A percentile compares a stretch with the other conserved stretches of the same genome.
These are phyloP conservation scores for Russula virescens DNA, from an alignment of 768 basidiomycete species.

Conservation along the genomic window DNA sequence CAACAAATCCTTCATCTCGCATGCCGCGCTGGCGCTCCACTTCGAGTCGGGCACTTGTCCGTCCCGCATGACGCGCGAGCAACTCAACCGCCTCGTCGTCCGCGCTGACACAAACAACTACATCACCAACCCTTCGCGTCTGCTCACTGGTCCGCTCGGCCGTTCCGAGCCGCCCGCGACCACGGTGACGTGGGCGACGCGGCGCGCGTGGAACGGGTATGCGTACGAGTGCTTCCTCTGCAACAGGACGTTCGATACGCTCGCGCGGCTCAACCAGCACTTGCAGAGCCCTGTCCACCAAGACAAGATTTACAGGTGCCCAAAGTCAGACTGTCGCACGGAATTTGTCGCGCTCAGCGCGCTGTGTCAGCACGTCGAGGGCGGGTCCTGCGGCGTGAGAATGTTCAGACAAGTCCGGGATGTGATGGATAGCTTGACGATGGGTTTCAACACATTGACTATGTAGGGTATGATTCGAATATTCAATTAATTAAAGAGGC, in stretches of 20 bases:
- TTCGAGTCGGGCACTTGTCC: constrained; percentile 54
- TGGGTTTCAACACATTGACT: too few relatives aligned
- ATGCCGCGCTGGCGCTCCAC: constrained; percentile 52
- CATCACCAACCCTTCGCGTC: constrained; percentile 3
- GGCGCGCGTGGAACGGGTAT: constrained; percentile 37
- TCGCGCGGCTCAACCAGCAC: constrained; percentile 51
- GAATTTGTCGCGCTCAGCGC: constrained; percentile 12
- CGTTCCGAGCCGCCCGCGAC: not conserved
- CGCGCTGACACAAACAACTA: not conserved
- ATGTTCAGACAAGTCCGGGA: too few relatives aligned
- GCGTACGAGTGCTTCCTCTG: constrained; percentile 64
- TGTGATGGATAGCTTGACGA: too few relatives aligned
- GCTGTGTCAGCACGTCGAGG: constrained; percentile 16
- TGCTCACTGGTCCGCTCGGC: not conserved
- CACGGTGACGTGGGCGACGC: constrained; percentile 31
- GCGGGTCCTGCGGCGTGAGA: constrained; percentile 10
- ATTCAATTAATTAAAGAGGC: too few relatives aligned
- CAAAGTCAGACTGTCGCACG: not conserved
- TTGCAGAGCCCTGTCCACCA: too few relatives aligned
- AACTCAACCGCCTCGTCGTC: constrained; percentile 13
- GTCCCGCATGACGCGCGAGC: constrained; percentile 41
- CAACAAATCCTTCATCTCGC: constrained; percentile 41
- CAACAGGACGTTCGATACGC: constrained; percentile 36
- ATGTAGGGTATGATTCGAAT: too few relatives aligned
- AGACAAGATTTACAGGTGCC: constrained; percentile 15